Evolutionary conservation across 2,329 filamentous ascomycete species (phyloP).

Genomic region (Helotiales sp.): DNA sequence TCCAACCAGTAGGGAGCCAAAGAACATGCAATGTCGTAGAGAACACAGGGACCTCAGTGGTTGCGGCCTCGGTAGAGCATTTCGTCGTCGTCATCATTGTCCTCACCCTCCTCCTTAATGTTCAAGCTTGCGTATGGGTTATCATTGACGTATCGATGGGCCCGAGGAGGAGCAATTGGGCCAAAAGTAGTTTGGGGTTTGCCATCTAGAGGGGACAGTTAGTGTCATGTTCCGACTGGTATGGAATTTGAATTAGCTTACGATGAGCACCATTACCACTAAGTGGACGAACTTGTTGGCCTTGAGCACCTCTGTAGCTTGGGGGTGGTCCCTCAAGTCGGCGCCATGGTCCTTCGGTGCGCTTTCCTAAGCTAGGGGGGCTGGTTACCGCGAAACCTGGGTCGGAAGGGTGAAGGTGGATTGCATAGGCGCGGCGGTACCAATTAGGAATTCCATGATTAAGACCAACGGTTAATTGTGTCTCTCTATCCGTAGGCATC

Average conservation of each 20-base stretch:
- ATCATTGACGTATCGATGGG: constrained; percentile 7
- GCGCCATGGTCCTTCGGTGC: constrained; percentile 22
- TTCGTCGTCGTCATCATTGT: constrained; percentile 12
- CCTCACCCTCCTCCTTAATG: constrained; percentile 3
- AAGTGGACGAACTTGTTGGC: not conserved
- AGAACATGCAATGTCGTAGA: not conserved
- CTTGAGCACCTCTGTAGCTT: not conserved
- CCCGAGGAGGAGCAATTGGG: too few relatives aligned
- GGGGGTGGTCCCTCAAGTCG: not conserved
- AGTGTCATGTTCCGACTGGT: too few relatives aligned
- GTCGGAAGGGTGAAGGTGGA: not conserved
- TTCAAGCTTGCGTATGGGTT: constrained; percentile 5
- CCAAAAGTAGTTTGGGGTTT: too few relatives aligned
- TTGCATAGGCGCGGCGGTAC: constrained; percentile 46
- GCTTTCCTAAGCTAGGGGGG: not conserved
- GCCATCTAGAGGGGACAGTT: too few relatives aligned
- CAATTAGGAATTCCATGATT: constrained; percentile 65
- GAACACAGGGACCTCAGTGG: not conserved
- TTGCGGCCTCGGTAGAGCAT: constrained; percentile 1
- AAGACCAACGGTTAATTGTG: constrained; percentile 73
- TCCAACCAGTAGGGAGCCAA: not conserved
- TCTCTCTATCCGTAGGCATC: constrained; percentile 74
- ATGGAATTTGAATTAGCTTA: too few relatives aligned
- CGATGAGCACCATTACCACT: not conserved
- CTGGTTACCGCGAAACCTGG: not conserved